Conservation (phyloP, 2,329 filamentous ascomycete species). For the Tolypocladium pustulatum region DNA sequence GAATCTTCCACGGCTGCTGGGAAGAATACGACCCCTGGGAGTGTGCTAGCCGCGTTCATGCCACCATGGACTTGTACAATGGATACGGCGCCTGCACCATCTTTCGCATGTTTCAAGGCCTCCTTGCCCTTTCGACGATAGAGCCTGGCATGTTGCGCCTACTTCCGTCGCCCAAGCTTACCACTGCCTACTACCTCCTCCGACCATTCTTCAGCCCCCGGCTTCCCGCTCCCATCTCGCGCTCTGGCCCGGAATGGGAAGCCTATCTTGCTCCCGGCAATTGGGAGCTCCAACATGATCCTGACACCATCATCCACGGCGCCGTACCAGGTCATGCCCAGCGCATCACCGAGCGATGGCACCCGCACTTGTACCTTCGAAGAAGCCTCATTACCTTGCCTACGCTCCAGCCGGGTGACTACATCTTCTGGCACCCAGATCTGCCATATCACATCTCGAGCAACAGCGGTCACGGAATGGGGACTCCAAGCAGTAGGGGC, state of each 20-base stretch:
- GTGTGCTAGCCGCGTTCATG: slow-evolving; percentile 38
- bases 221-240: slow-evolving; percentile 27
- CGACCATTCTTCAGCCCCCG: slow-evolving; percentile 42
- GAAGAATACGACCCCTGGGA: slow-evolving; percentile 48
- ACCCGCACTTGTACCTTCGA: slow-evolving; percentile 43
- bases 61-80: slow-evolving; percentile 47
- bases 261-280: slow-evolving; percentile 37
- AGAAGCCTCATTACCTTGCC: slow-evolving; percentile 45
- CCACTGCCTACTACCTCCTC: slow-evolving; percentile 68
- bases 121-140: slow-evolving; percentile 42
- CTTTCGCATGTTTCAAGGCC: slow-evolving; percentile 49
- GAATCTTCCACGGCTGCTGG: slow-evolving; percentile 43
- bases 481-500: slow-evolving; percentile 6
- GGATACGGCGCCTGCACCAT: slow-evolving; percentile 46
- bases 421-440: slow-evolving; percentile 49
- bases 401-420: slow-evolving; percentile 43
- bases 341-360: slow-evolving; percentile 46
- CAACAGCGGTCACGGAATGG: slow-evolving; percentile 13
- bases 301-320: slow-evolving; percentile 46
- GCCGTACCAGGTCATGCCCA: slow-evolving; percentile 48
- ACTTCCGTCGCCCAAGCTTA: slow-evolving; percentile 60
- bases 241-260: slow-evolving; percentile 33
- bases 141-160: slow-evolving; percentile 62
- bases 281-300: slow-evolving; percentile 35
- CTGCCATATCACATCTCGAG: slow-evolving; percentile 44